These are phyloP conservation scores for Xylaria cubensis DNA, from an alignment of 495 filamentous ascomycete genomes.

Conservation along the genomic window DNA sequence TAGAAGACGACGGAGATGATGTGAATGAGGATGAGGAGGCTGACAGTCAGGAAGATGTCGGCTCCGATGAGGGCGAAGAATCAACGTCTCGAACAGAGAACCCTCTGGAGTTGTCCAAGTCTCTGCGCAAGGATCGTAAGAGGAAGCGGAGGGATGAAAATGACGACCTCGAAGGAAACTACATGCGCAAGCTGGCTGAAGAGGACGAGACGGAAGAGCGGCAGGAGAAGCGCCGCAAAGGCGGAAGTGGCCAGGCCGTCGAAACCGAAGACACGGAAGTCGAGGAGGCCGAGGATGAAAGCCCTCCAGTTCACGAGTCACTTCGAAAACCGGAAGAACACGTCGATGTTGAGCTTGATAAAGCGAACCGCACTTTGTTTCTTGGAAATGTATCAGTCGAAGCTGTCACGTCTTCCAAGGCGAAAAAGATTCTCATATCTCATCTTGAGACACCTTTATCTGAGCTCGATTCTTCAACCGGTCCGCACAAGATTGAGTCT, in stretches of 20 bases:
- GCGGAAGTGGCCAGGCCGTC: conserved; percentile 42
- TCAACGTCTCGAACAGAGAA: conserved; percentile 44
- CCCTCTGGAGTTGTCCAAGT: conserved; percentile 20
- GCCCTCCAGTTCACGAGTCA: conserved; percentile 57
- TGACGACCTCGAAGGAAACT: conserved; percentile 81
- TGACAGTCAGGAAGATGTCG: conserved; percentile 45
- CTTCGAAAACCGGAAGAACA: conserved; percentile 48
- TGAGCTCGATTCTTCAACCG: conserved; percentile 52
- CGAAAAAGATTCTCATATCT: conserved; percentile 74
- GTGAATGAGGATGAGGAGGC: conserved; percentile 50
- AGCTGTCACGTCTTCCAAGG: conserved; percentile 80
- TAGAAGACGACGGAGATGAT: conserved; percentile 50
- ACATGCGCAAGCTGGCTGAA: conserved; percentile 74
- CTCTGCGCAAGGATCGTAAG: conserved; percentile 64
- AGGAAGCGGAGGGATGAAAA: conserved; percentile 74
- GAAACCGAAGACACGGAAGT: conserved; percentile 37
- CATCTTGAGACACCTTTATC: conserved; percentile 61
- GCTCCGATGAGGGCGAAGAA: conserved; percentile 36
- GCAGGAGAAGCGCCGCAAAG: conserved; percentile 55
- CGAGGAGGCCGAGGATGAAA: conserved; percentile 30
- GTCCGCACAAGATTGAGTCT: conserved; percentile 77
- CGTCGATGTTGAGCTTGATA: conserved; percentile 69
- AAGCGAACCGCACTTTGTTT: conserved; percentile 90
- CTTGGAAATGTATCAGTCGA: conserved; percentile 85
- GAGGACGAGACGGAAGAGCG: conserved; percentile 53